Evolutionary conservation across 2,329 filamentous ascomycete species (phyloP).

Genomic region (Lachnellula subtilissima): DNA sequence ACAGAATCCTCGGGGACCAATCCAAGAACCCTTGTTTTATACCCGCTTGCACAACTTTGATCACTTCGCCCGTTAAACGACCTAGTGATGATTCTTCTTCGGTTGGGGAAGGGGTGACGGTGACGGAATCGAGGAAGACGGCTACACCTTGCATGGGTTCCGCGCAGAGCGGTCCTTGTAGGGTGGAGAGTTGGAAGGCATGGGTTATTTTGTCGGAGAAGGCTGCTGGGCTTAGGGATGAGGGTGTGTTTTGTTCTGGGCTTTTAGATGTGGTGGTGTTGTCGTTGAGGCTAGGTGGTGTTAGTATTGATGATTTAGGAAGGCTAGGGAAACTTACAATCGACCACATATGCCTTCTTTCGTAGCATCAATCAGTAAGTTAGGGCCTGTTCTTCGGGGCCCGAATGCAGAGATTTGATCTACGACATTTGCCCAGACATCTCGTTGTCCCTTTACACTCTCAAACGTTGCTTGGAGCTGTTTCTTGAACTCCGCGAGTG

Average conservation of each 20-base stretch:
- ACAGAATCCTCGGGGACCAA: conserved; percentile 90
- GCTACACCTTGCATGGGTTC: conserved; percentile 93
- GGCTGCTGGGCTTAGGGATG: conserved; percentile 56
- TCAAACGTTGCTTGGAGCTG: conserved; percentile 67
- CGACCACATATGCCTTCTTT: conserved; percentile 64
- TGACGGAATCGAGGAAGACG: conserved; percentile 79
- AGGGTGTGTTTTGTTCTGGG: conserved; percentile 36
- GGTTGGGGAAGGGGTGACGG: conserved; percentile 49
- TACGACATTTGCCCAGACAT: conserved; percentile 71
- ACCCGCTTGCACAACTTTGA: conserved; percentile 80
- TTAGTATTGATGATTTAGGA: conserved; percentile 11
- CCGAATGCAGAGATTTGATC: conserved; percentile 88
- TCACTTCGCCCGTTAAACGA: conserved; percentile 86
- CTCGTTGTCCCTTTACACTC: conserved; percentile 65
- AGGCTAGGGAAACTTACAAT: conserved; percentile 46
- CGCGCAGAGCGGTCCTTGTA: conserved; percentile 83
- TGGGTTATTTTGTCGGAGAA: conserved; percentile 88
- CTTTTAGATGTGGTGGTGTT: conserved; percentile 21
- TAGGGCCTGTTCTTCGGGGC: conserved; percentile 77
- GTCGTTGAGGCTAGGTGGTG: conserved; percentile 23
- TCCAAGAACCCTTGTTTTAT: conserved; percentile 85
- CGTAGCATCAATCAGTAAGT: conserved; percentile 82
- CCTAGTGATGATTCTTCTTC: conserved; percentile 57
- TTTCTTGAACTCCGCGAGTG: conserved; percentile 69
- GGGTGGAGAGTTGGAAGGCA: conserved; percentile 87